phyloP scores from a whole-genome alignment of 2,329 filamentous ascomycete species.

The Aspergillus costaricaensis region DNA sequence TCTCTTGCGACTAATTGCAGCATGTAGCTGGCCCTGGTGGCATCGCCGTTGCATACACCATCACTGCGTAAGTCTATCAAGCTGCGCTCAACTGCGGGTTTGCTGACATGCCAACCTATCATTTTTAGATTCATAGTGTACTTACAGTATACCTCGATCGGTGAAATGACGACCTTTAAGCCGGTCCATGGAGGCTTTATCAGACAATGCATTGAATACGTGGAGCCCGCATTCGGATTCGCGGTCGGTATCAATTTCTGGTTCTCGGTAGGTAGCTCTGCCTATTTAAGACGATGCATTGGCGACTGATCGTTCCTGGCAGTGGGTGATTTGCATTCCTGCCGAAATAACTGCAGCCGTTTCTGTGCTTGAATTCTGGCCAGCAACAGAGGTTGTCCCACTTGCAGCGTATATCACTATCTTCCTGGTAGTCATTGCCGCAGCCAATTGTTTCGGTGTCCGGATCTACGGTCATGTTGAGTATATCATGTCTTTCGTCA shows the following conservation, averaged over 20 bases:
- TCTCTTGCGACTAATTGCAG: not conserved
- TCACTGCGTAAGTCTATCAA: slow-evolving; percentile 28
- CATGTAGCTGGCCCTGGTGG: slow-evolving; percentile 34
- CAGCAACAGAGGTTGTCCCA: slow-evolving; percentile 26
- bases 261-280: slow-evolving; percentile 33
- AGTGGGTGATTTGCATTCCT: slow-evolving; percentile 18
- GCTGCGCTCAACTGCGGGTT: not conserved
- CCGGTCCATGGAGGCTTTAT: slow-evolving; percentile 39
- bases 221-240: slow-evolving; percentile 37
- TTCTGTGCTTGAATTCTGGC: slow-evolving; percentile 37
- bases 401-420: slow-evolving; percentile 38
- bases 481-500: slow-evolving; percentile 32
- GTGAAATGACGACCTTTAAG: slow-evolving; percentile 33
- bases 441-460: slow-evolving; percentile 32
- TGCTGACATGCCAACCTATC: not conserved
- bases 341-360: slow-evolving; percentile 40
- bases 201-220: slow-evolving; percentile 30
- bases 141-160: slow-evolving; percentile 35
- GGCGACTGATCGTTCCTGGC: not conserved
- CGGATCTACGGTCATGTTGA: slow-evolving; percentile 31
- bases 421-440: slow-evolving; percentile 30
- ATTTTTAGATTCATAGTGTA: slow-evolving; percentile 33
- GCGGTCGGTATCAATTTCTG: slow-evolving; percentile 39
- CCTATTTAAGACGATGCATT: not conserved
- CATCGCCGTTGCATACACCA: slow-evolving; percentile 36